A percentile compares a stretch with the other conserved stretches of the same genome.
These are phyloP conservation scores for Phytophthora pistaciae DNA, from an alignment of 352 stramenopile species.

Conservation along the genomic window DNA sequence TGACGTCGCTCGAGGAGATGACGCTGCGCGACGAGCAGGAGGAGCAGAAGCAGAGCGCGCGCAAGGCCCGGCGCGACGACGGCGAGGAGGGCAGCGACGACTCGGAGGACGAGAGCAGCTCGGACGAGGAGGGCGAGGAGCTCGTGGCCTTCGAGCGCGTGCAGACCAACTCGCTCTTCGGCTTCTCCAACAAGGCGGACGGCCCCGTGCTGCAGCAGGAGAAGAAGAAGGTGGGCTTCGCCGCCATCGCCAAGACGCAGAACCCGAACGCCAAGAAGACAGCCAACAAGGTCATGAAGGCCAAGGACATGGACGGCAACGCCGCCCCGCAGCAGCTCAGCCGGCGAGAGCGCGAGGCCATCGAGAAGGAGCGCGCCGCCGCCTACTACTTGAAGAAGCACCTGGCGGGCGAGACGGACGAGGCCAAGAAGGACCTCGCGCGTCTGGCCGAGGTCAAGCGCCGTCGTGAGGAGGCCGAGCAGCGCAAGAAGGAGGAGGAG, in stretches of 20 bases:
- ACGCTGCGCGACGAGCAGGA: slow-evolving; percentile 75
- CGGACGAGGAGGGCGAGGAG: slow-evolving; percentile 51
- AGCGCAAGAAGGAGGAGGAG: slow-evolving; percentile 86
- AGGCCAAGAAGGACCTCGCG: slow-evolving; percentile 88
- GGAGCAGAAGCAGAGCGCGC: slow-evolving; percentile 73
- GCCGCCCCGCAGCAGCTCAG: slow-evolving; percentile 78
- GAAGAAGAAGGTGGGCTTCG: slow-evolving; percentile 79
- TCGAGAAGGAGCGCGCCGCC: slow-evolving; percentile 84
- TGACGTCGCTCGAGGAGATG: slow-evolving; percentile 89
- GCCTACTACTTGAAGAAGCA: slow-evolving; percentile 88
- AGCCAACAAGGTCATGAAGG: slow-evolving; percentile 89
- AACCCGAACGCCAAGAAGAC: slow-evolving; percentile 83
- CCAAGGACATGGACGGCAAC: slow-evolving; percentile 79
- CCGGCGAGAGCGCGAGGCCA: slow-evolving; percentile 85
- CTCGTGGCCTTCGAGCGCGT: slow-evolving; percentile 79
- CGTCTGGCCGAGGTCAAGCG: slow-evolving; percentile 83
- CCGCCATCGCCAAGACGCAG: slow-evolving; percentile 76
- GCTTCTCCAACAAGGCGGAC: slow-evolving; percentile 67
- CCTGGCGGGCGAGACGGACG: slow-evolving; percentile 86
- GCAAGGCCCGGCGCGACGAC: slow-evolving; percentile 75
- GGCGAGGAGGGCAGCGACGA: slow-evolving; percentile 52
- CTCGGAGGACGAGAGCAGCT: slow-evolving; percentile 63
- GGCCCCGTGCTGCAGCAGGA: slow-evolving; percentile 66
- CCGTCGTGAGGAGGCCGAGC: slow-evolving; percentile 82
- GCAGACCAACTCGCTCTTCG: slow-evolving; percentile 80